phyloP scores from a whole-genome alignment of 306 rosid species.

The Casuarina cunninghamiana region DNA sequence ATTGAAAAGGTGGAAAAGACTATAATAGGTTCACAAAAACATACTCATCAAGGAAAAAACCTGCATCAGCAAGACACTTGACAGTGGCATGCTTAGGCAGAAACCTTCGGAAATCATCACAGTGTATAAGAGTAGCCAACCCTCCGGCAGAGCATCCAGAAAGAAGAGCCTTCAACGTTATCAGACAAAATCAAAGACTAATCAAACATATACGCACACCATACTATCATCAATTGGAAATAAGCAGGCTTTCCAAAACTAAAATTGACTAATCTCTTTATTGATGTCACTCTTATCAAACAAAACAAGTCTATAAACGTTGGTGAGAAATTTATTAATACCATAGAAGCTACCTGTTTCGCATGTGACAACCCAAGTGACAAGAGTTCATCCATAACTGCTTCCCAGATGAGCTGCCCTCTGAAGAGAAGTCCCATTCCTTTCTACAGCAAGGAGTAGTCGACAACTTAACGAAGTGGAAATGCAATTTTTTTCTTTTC shows the following conservation, averaged over 20 bases:
- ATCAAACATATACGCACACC: background rate
- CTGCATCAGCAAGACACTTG: constrained; percentile 95
- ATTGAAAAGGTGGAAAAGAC: constrained; percentile 20
- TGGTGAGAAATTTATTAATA: background rate
- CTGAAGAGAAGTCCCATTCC: constrained; percentile 67
- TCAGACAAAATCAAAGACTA: constrained; percentile 6
- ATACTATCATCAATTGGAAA: background rate
- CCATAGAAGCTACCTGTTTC: constrained; percentile 58
- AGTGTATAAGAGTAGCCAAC: constrained; percentile 90
- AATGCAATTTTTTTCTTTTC: background rate
- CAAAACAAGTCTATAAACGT: constrained; percentile 1
- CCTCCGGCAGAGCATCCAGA: constrained; percentile 99
- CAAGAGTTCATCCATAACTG: constrained; percentile 73
- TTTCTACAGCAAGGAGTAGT: constrained; percentile 34
- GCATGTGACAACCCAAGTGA: constrained; percentile 78
- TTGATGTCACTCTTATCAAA: background rate
- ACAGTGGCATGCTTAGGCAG: constrained; percentile 60
- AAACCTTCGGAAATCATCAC: constrained; percentile 65
- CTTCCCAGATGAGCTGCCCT: constrained; percentile 95
- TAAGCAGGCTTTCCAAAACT: background rate
- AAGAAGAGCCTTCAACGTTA: constrained; percentile 76
- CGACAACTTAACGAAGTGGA: constrained; percentile 1
- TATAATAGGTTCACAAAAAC: constrained; percentile 37
- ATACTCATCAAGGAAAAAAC: constrained; percentile 97
- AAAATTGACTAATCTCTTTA: background rate